Conservation (phyloP, 1,284 basidiomycete genomes). For the Flammula alnicola region DNA sequence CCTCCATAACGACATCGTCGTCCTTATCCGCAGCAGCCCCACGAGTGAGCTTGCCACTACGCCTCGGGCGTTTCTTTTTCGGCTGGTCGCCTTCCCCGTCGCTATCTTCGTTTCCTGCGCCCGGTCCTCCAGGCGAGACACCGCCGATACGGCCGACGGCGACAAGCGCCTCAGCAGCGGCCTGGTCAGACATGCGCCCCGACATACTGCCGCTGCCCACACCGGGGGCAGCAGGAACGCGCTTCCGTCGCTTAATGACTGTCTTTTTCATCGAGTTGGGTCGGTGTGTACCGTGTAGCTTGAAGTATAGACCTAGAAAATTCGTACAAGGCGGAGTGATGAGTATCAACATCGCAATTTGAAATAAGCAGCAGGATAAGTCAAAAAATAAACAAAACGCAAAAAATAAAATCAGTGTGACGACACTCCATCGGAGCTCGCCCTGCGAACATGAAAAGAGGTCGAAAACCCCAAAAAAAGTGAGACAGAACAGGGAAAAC, state of each 20-base stretch:
- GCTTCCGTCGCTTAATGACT: slow-evolving; percentile 97
- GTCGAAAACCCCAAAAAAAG: not conserved
- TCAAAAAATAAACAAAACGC: not conserved
- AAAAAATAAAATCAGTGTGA: no score
- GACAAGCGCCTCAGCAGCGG: slow-evolving; percentile 82
- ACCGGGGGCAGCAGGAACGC: slow-evolving; percentile 77
- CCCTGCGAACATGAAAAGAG: not conserved
- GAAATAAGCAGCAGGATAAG: not conserved
- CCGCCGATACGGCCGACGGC: slow-evolving; percentile 65
- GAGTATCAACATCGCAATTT: not conserved
- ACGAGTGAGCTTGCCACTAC: slow-evolving; percentile 35
- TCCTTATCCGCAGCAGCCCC: slow-evolving; percentile 47
- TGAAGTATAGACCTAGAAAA: slow-evolving; percentile 89
- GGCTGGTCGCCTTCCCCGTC: slow-evolving; percentile 60
- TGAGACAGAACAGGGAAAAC: slow-evolving; percentile 1
- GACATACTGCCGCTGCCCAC: slow-evolving; percentile 29
- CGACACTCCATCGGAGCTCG: no score
- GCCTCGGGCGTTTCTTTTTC: slow-evolving; percentile 57
- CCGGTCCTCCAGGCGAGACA: slow-evolving; percentile 33
- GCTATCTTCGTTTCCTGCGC: slow-evolving; percentile 54
- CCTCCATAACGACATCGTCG: slow-evolving; percentile 46
- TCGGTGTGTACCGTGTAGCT: slow-evolving; percentile 95
- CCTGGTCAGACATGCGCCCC: slow-evolving; percentile 77
- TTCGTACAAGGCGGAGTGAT: slow-evolving; percentile 19
- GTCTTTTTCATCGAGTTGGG: slow-evolving; percentile 99